phyloP scores from a whole-genome alignment of 495 filamentous ascomycete genomes.

The Collariella sp. region DNA sequence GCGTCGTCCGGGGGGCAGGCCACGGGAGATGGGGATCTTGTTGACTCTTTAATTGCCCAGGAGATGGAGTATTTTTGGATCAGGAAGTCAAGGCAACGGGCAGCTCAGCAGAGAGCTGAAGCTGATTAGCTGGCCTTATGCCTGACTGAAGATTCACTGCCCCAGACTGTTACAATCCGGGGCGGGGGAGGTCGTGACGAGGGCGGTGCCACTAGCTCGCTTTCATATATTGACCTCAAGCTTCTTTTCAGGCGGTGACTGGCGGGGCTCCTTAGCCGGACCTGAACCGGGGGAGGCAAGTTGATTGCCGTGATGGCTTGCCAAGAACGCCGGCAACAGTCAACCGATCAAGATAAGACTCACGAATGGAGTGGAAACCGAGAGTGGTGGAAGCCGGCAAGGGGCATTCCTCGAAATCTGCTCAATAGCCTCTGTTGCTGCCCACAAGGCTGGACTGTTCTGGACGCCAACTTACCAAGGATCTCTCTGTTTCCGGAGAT shows the following conservation, averaged over 20 bases:
- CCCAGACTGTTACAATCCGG: background rate
- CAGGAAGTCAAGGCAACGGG: background rate
- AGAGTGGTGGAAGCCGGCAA: no score
- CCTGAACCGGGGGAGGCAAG: background rate
- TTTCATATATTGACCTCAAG: background rate
- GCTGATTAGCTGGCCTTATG: conserved; percentile 1
- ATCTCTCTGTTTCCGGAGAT: no score
- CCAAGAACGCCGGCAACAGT: background rate
- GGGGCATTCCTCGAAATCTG: no score
- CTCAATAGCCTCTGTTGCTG: no score
- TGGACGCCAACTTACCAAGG: no score
- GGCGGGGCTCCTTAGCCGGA: background rate
- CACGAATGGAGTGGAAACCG: no score
- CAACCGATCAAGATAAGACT: no score
- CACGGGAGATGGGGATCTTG: background rate
- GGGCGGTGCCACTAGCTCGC: conserved; percentile 11
- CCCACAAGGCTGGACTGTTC: no score
- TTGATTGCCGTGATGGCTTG: background rate
- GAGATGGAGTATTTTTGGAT: conserved; percentile 7
- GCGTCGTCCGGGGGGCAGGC: background rate
- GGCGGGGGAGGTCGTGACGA: background rate
- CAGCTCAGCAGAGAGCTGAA: background rate
- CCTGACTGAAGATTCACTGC: conserved; percentile 1
- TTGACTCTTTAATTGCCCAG: background rate
- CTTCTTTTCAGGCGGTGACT: conserved; percentile 6